phyloP scores from a whole-genome alignment of 2,329 filamentous ascomycete species.

The Penicillium psychrosexuale region DNA sequence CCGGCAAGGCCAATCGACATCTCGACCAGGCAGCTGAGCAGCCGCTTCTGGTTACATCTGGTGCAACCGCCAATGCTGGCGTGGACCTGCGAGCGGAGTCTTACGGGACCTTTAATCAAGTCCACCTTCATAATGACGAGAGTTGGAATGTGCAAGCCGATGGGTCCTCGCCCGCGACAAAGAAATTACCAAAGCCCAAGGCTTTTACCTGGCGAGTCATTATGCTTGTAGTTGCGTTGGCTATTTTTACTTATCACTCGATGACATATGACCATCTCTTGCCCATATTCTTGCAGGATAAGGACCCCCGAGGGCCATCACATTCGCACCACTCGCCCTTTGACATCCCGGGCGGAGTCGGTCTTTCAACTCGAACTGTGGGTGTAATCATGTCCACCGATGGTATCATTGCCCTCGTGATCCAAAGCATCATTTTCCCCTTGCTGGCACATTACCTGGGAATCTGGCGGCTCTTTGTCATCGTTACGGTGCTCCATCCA shows the following conservation, averaged over 20 bases:
- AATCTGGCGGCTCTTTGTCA: slow-evolving; percentile 64
- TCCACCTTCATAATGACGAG: slow-evolving; percentile 54
- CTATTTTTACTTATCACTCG: slow-evolving; percentile 89
- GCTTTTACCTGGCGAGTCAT: slow-evolving; percentile 64
- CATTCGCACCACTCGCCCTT: slow-evolving; percentile 45
- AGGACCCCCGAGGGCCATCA: slow-evolving; percentile 35
- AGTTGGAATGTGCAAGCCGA: slow-evolving; percentile 52
- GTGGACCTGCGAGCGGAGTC: slow-evolving; percentile 74
- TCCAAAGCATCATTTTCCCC: slow-evolving; percentile 70
- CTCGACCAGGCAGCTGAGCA: slow-evolving; percentile 58
- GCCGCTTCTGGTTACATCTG: slow-evolving; percentile 70
- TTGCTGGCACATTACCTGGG: slow-evolving; percentile 61
- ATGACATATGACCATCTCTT: slow-evolving; percentile 93
- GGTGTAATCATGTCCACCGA: slow-evolving; percentile 68
- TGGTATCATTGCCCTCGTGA: slow-evolving; percentile 67
- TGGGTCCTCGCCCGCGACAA: slow-evolving; percentile 41
- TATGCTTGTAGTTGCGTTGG: slow-evolving; percentile 75
- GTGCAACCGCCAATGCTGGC: slow-evolving; percentile 68
- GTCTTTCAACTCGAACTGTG: slow-evolving; percentile 63
- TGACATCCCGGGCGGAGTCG: slow-evolving; percentile 62
- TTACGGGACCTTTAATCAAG: slow-evolving; percentile 68
- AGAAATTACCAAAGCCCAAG: slow-evolving; percentile 41
- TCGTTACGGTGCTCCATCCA: slow-evolving; percentile 65
- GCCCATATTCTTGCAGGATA: slow-evolving; percentile 88
- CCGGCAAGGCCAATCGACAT: slow-evolving; percentile 43